phyloP scores from a whole-genome alignment of 2,329 filamentous ascomycete species.

The Hypomyces perniciosus region DNA sequence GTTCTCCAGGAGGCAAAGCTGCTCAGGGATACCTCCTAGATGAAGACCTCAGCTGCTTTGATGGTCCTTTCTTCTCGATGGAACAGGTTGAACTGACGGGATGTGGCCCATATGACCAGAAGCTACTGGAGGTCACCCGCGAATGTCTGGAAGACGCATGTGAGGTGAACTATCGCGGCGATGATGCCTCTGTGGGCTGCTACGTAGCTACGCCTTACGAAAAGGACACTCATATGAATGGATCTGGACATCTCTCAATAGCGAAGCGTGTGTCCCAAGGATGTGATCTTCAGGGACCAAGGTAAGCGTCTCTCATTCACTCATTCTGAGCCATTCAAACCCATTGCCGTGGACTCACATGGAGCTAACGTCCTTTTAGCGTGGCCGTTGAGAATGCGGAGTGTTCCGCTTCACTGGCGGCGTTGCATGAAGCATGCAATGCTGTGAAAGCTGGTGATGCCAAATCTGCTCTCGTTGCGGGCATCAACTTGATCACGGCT shows the following conservation, averaged over 20 bases:
- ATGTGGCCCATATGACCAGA: background rate
- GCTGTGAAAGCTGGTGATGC: background rate
- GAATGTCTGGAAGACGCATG: slow-evolving; percentile 3
- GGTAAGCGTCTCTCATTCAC: background rate
- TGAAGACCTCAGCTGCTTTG: background rate
- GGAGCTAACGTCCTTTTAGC: background rate
- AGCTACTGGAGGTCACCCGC: slow-evolving; percentile 5
- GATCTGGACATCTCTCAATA: background rate
- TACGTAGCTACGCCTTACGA: background rate
- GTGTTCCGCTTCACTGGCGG: slow-evolving; percentile 2
- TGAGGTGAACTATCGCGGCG: slow-evolving; percentile 1
- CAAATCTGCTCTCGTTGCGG: slow-evolving; percentile 26
- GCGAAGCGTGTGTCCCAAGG: slow-evolving; percentile 13
- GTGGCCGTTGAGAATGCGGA: slow-evolving; percentile 2
- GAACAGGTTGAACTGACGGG: background rate
- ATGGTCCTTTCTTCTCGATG: background rate
- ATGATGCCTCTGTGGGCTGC: background rate
- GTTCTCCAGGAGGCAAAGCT: background rate
- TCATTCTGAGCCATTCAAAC: background rate
- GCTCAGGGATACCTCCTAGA: background rate
- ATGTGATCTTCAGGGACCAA: slow-evolving; percentile 10
- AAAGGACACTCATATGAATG: background rate
- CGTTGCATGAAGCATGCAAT: slow-evolving; percentile 4
- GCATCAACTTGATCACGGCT: slow-evolving; percentile 27
- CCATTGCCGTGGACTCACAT: background rate